phyloP scores from a whole-genome alignment of 2,329 filamentous ascomycete species.

The Decorospora gaudefroyi region DNA sequence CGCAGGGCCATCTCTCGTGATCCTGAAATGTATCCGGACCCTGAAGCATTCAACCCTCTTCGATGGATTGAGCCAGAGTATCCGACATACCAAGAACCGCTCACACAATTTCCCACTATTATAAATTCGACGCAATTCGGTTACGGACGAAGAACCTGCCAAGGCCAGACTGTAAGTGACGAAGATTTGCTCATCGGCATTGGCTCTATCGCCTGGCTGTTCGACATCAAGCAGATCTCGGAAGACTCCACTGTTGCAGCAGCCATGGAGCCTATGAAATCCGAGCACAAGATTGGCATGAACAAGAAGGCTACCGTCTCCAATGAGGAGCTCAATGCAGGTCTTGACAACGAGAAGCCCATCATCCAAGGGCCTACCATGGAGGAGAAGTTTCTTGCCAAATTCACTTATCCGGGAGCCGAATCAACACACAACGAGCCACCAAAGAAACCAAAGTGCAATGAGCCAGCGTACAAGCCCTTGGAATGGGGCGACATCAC shows the following conservation, averaged over 20 bases:
- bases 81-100: conserved; percentile 59
- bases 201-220: conserved; percentile 53
- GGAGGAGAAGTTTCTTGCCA: conserved; percentile 33
- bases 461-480: conserved; percentile 24
- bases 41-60: conserved; percentile 66
- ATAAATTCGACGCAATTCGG: conserved; percentile 61
- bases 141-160: conserved; percentile 57
- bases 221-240: conserved; percentile 44
- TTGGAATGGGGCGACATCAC: conserved; percentile 30
- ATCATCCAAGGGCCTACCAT: conserved; percentile 33
- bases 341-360: conserved; percentile 20
- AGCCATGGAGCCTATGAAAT: conserved; percentile 17
- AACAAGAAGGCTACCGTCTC: conserved; percentile 46
- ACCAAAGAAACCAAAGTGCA: conserved; percentile 6
- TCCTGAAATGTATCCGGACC: conserved; percentile 61
- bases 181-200: conserved; percentile 51
- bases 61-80: conserved; percentile 64
- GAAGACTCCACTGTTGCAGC: conserved; percentile 16
- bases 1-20: conserved; percentile 59
- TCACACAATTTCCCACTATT: conserved; percentile 58
- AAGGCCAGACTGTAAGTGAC: conserved; percentile 51
- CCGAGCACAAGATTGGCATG: conserved; percentile 23
- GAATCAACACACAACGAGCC: conserved; percentile 11
- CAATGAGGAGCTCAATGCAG: conserved; percentile 45
- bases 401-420: conserved; percentile 36